Evolutionary conservation across 441 rosid species (phyloP), one percentile per base, ranked within the genome.

Genomic region (Cnidoscolus chayamansa): DNA sequence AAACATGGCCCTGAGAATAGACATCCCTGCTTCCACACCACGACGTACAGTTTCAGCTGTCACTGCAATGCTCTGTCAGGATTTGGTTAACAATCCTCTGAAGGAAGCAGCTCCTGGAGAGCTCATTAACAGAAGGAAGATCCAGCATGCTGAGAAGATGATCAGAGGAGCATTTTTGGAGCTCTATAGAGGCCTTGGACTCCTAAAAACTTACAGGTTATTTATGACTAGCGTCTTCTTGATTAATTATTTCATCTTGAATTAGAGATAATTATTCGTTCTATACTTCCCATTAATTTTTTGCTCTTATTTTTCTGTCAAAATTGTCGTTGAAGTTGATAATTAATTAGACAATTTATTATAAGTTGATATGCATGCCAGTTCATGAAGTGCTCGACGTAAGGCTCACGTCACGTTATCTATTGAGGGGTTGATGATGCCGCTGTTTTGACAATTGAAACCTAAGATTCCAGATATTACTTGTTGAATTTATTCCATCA

Each of bases 131-230:
- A 73, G 84, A 13, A 95, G 89, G 83, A 94, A 87, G 76, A 84
- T 93, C 17, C 98, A 91, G 43, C 84, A 89, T 31, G 99, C 98
- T 0, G 94, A 88, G 83, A 95, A 95, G 78, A 89, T 84, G 90
- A 91, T 95, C 20, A 72, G 99, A 51, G 79, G 89, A 31, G 99
- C 98, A 0, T 93, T 87, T 77, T 95, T 95, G 10, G 99, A 93
- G 85, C 97, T 95, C 73, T 95, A 91, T 55, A 80, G 80, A 70
- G 97, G 97, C 53, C 97, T 95, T 70, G 89, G 90, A 66, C 84
- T 95, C 0, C 80, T 95, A 0, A 91, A 89, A 76, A 91, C 90
- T 70, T 90, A 86, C 84, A 91, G 96, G 98, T 92, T 51, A 40
- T 0, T 40, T 40, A 3, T 40, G 0, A 0, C 6, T 3, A 40